These are phyloP conservation scores for Aspergillus brasiliensis DNA, from an alignment of 2,329 filamentous ascomycete genomes.

Conservation along the genomic window DNA sequence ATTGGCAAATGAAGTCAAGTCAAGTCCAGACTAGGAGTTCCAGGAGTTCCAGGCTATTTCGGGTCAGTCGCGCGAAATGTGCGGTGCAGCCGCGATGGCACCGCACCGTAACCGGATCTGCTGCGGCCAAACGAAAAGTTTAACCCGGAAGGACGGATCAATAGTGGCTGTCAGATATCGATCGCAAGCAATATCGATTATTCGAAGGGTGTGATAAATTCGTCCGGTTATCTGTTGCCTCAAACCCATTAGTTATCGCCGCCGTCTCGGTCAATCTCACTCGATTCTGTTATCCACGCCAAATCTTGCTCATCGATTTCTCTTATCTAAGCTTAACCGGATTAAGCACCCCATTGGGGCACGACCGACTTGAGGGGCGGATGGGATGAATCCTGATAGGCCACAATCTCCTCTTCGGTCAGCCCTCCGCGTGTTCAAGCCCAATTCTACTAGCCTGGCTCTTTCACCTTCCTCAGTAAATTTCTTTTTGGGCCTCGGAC, in stretches of 20 bases:
- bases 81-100: no score
- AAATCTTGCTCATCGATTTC: neutral
- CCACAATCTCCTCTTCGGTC: neutral
- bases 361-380: neutral
- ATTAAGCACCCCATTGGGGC: neutral
- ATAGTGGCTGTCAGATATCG: no score
- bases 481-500: neutral
- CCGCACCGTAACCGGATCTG: no score
- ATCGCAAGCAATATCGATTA: no score
- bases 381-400: neutral
- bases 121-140: no score
- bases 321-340: constrained; percentile 4
- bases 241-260: neutral
- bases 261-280: neutral
- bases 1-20: no score
- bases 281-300: neutral
- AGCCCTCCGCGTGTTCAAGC: neutral
- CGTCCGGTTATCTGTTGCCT: neutral
- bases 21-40: no score
- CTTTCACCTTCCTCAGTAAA: neutral
- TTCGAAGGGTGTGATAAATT: no score
- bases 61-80: no score
- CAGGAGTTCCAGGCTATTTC: no score
- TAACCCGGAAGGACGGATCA: no score
- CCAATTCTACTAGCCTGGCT: neutral